Evolutionary conservation across 192 early-diverging fungal species (phyloP).

Genomic region (Phycomyces nitens): DNA sequence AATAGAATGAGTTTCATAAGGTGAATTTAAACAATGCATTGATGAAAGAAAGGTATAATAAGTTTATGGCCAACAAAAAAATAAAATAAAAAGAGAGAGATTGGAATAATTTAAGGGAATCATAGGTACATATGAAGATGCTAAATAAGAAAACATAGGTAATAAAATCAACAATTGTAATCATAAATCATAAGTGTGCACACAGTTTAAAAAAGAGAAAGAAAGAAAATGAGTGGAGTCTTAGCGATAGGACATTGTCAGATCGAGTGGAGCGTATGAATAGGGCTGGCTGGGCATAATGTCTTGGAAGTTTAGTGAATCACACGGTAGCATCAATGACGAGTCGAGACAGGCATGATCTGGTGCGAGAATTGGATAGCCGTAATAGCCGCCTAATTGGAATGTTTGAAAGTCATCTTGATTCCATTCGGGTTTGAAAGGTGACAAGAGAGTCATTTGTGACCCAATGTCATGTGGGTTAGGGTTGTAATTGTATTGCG

Average conservation of each 20-base stretch:
- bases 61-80: not conserved
- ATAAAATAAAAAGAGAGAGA: no score
- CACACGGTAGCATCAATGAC: no score
- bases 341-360: no score
- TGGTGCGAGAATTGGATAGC: no score
- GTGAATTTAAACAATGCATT: not conserved
- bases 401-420: no score
- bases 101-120: not conserved
- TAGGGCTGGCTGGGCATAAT: no score
- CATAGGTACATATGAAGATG: not conserved
- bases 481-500: not conserved
- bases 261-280: no score
- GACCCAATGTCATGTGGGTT: not conserved
- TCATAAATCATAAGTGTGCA: not conserved
- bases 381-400: no score
- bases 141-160: not conserved
- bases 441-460: conserved; percentile 6
- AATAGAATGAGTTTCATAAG: not conserved
- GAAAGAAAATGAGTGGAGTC: not conserved
- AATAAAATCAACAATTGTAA: not conserved
- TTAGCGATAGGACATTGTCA: no score
- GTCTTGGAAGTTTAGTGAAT: no score
- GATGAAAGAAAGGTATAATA: not conserved
- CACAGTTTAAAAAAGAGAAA: not conserved
- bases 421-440: conserved; percentile 9